Conservation (phyloP, 2,329 filamentous ascomycete species). For the Diplodia sapinea region DNA sequence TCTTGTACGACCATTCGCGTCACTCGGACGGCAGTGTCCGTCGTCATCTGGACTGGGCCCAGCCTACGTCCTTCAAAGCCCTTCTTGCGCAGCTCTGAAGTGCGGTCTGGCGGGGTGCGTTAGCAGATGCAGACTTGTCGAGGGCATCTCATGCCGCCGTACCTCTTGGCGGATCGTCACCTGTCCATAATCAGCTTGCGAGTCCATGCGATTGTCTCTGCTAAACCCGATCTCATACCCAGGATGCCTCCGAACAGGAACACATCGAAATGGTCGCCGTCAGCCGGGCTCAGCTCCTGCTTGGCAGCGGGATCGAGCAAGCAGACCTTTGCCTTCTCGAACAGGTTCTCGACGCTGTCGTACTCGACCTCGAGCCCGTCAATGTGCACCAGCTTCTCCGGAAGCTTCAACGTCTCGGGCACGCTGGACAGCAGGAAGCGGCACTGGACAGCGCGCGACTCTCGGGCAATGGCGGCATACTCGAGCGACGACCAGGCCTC, state of each 20-base stretch:
- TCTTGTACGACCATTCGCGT: conserved; percentile 88
- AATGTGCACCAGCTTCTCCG: conserved; percentile 62
- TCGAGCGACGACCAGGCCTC: conserved; percentile 94
- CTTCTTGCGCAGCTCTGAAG: conserved; percentile 92
- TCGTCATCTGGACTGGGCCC: conserved; percentile 96
- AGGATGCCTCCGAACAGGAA: conserved; percentile 97
- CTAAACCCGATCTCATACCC: conserved; percentile 60
- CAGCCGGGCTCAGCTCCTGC: conserved; percentile 80
- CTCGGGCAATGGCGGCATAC: conserved; percentile 84
- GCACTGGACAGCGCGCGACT: conserved; percentile 71
- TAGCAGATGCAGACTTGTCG: conserved; percentile 32
- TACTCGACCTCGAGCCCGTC: conserved; percentile 73
- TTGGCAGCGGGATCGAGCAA: conserved; percentile 85
- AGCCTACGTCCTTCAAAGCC: conserved; percentile 87
- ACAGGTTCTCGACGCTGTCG: conserved; percentile 82
- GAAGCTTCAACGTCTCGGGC: conserved; percentile 67
- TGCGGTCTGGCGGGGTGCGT: conserved; percentile 70
- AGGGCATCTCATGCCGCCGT: conserved; percentile 40
- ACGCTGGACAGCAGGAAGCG: conserved; percentile 84
- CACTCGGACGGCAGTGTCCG: conserved; percentile 93
- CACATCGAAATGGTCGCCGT: conserved; percentile 81
- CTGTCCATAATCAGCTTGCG: conserved; percentile 55
- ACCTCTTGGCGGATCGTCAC: conserved; percentile 94
- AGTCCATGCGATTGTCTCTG: conserved; percentile 3
- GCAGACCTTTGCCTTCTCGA: conserved; percentile 79